Evolutionary conservation across 495 filamentous ascomycete genomes (phyloP).

Genomic region (Physcia stellaris): DNA sequence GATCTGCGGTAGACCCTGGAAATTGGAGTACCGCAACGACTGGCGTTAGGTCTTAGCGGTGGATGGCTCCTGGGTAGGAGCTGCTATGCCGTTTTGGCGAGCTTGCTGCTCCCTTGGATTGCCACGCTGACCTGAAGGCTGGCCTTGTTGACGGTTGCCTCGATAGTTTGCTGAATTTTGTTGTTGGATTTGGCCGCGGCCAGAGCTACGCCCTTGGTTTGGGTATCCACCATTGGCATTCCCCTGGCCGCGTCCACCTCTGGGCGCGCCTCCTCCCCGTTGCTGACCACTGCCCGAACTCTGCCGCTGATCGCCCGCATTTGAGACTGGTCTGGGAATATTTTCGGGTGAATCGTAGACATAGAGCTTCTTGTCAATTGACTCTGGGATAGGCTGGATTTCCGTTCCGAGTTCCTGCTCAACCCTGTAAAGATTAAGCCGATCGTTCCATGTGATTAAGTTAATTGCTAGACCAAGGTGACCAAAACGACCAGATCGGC

Average conservation of each 20-base stretch:
- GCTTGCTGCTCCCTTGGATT: constrained; percentile 8
- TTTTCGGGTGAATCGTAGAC: constrained; percentile 93
- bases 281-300: constrained; percentile 13
- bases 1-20: no score
- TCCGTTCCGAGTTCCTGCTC: constrained; percentile 95
- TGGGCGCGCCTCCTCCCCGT: constrained; percentile 2
- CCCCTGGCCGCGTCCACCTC: constrained; percentile 3
- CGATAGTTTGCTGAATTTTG: constrained; percentile 7
- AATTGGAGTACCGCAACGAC: no score
- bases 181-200: constrained; percentile 7
- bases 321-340: constrained; percentile 68
- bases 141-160: constrained; percentile 6
- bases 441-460: constrained; percentile 97
- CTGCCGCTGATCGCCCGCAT: constrained; percentile 20
- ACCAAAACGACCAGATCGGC: constrained; percentile 91
- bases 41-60: not conserved
- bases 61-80: constrained; percentile 8
- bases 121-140: constrained; percentile 8
- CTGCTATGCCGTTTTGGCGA: constrained; percentile 12
- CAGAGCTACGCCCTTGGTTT: constrained; percentile 1
- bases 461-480: constrained; percentile 97
- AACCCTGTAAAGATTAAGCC: constrained; percentile 97
- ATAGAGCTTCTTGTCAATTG: constrained; percentile 96
- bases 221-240: constrained; percentile 2
- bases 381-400: constrained; percentile 85